Percentiles rank a stretch among this genome's conserved stretches.
phyloP scores from a whole-genome alignment of 306 rosid species.

The Fragaria ananassa region DNA sequence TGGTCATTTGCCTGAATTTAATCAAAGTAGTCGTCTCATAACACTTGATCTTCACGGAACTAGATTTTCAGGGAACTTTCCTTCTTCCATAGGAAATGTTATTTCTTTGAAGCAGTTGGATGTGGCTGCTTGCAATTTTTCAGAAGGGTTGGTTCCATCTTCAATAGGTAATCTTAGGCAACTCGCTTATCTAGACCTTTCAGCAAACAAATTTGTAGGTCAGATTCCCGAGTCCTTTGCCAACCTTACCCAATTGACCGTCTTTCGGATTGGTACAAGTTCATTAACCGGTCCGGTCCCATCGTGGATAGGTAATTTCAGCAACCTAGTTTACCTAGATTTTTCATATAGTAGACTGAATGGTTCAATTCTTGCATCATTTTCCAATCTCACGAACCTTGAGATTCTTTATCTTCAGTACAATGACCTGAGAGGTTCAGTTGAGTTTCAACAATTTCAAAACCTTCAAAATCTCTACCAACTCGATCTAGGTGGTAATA shows the following conservation, averaged over 20 bases:
- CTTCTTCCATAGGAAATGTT: not conserved
- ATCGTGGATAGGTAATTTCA: not conserved
- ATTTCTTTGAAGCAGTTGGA: not conserved
- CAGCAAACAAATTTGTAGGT: not conserved
- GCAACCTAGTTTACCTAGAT: not conserved
- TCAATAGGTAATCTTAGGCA: not conserved
- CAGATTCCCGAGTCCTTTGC: not conserved
- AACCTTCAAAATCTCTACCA: not conserved
- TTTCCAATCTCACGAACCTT: not conserved
- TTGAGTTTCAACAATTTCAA: not conserved
- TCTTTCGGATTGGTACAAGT: not conserved
- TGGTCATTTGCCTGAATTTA: constrained; percentile 12
- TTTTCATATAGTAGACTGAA: not conserved
- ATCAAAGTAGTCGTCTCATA: not conserved
- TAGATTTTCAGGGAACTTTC: not conserved
- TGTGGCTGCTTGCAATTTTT: not conserved
- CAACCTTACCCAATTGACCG: not conserved
- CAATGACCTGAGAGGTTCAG: not conserved
- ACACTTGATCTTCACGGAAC: not conserved
- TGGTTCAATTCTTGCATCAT: not conserved
- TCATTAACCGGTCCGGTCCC: not conserved
- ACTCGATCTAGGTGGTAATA: not conserved
- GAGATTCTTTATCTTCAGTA: rapidly evolving
- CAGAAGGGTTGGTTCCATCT: not conserved
- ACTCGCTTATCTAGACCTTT: not conserved